Conservation (phyloP, 2,329 filamentous ascomycete species). For the Diaporthe citrichinensis region DNA sequence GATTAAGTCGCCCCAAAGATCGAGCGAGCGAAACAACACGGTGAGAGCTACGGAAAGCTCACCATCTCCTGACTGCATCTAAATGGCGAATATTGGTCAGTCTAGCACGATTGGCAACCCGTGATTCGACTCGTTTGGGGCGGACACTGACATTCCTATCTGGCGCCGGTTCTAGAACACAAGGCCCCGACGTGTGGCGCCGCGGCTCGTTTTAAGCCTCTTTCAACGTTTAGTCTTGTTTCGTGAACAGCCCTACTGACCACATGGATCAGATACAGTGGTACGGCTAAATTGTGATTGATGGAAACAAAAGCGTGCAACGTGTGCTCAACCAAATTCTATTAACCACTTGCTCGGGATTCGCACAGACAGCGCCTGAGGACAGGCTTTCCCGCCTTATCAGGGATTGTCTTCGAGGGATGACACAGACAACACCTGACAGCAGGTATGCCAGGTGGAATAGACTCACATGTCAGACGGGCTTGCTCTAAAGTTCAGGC, state of each 20-base stretch:
- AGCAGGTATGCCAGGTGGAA: not conserved
- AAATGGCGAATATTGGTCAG: not conserved
- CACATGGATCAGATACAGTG: constrained; percentile 8
- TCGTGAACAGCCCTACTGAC: constrained; percentile 24
- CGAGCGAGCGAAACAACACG: not conserved
- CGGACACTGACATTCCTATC: constrained; percentile 39
- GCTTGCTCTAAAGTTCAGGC: not conserved
- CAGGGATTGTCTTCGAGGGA: not conserved
- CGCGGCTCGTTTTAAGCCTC: constrained; percentile 36
- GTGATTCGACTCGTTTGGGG: constrained; percentile 22
- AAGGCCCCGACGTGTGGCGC: constrained; percentile 1
- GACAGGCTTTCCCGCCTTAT: not conserved
- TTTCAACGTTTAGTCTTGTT: constrained; percentile 17
- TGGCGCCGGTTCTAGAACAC: constrained; percentile 21
- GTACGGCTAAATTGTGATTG: constrained; percentile 7
- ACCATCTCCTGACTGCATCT: not conserved
- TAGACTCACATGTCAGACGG: not conserved
- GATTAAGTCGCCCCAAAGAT: not conserved
- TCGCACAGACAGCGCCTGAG: not conserved
- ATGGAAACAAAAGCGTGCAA: constrained; percentile 22
- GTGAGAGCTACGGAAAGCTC: not conserved
- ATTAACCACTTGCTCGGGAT: not conserved
- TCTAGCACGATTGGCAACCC: constrained; percentile 6
- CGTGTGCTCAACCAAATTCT: not conserved
- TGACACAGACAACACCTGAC: not conserved